Evolutionary conservation across 805 yeast species (phyloP).

Genomic region (Metschnikowia corniflorae): DNA sequence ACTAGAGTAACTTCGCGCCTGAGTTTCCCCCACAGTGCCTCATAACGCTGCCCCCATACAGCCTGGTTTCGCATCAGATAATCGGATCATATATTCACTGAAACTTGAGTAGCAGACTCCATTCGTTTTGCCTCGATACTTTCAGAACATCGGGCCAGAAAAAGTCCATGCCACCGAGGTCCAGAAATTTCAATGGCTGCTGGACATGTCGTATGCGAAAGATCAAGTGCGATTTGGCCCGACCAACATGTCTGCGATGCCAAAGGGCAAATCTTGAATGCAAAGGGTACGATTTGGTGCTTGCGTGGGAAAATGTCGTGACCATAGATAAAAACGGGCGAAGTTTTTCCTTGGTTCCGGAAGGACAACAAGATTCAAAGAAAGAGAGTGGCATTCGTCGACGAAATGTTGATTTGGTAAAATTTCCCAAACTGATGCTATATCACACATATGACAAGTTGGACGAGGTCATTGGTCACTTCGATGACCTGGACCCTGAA

Average conservation of each 20-base stretch:
- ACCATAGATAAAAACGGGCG: conserved; percentile 25
- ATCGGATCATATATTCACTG: no score
- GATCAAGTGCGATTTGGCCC: conserved; percentile 49
- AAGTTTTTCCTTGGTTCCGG: conserved; percentile 17
- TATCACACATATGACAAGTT: conserved; percentile 40
- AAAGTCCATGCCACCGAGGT: conserved; percentile 15
- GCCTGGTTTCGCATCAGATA: no score
- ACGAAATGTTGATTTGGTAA: conserved; percentile 43
- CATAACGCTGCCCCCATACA: no score
- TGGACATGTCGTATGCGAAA: conserved; percentile 53
- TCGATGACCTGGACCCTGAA: conserved; percentile 22
- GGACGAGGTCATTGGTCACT: conserved; percentile 32
- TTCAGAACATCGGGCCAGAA: no score
- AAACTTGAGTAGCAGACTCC: no score
- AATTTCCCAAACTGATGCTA: conserved; percentile 31
- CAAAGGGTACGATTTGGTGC: conserved; percentile 47
- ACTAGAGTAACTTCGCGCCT: no score
- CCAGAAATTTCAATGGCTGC: conserved; percentile 48
- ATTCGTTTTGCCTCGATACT: no score
- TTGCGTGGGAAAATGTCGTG: conserved; percentile 45
- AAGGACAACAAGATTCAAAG: conserved; percentile 18
- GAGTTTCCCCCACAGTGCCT: no score
- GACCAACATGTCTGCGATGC: conserved; percentile 48
- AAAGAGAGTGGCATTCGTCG: conserved; percentile 37
- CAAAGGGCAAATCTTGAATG: conserved; percentile 42